Evolutionary conservation across 805 yeast genomes (phyloP), one percentile per base, ranked within the genome.

Genomic region (Saccharomycopsis oosterbeekiorum): DNA sequence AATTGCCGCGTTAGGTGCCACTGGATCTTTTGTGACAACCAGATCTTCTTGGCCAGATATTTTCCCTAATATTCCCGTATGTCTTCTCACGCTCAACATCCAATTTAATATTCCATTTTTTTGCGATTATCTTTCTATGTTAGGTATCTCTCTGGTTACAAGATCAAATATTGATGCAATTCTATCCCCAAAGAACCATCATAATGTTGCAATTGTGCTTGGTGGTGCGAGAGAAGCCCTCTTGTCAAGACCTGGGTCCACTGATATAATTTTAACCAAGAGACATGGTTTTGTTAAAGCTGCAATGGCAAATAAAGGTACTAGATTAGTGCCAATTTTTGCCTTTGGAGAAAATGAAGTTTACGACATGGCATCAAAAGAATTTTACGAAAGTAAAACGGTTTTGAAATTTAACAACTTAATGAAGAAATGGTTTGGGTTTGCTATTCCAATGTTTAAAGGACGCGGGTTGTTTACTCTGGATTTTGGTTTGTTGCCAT

Each of bases 171-270:
- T 94, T 55, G 74, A 80, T 64, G 78, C 84, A 29, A 76, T 89
- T 34, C 77, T 94, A 56, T 73, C 71, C 59, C 70, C 73, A 57
- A 80, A 83, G 61, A 83, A 86, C 65, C 21, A n/a, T 47, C 85
- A 83, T 67, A 88, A 96, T 1, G 86, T 92, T 12, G 88, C 93
- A 64, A 85, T 94, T 62, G 98, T 94, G 1, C 85, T 94, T 26
- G 99, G 99, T 1, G 99, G 99, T 0, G 98, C 98, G 0, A 88
- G 90, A 63, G 99, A 94, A 69, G 84, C 96, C 1, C 75, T 94
- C 42, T 71, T 89, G 34, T 82, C 89, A 5, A 76, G 77, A 59
- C 84, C 87, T 0, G 82, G 83, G 9, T 70, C 73, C 0, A 80
- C 83, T 66, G 86, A 87, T 62, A 74, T 94, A 56, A 89, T 94